Percentiles rank a stretch among this genome's conserved stretches.
Evolutionary conservation across 2,329 filamentous ascomycete genomes (phyloP).

Genomic region (Botryotinia calthae): DNA sequence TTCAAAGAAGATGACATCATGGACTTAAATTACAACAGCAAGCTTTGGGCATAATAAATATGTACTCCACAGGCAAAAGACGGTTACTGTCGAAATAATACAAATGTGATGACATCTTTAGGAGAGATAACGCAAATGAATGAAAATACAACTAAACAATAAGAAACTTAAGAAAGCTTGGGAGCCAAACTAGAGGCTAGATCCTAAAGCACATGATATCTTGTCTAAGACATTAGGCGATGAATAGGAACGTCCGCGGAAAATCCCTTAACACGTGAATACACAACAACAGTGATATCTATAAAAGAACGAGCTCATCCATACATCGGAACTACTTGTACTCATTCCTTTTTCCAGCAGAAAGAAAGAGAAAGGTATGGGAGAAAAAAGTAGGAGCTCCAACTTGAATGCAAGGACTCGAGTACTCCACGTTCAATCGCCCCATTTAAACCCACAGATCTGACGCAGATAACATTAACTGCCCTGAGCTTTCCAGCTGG

Average conservation of each 20-base stretch:
- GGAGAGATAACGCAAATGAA: neutral
- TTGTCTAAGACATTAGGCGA: neutral
- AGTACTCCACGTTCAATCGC: neutral
- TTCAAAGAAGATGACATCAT: neutral
- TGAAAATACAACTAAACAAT: neutral
- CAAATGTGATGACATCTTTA: neutral
- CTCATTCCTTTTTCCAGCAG: neutral
- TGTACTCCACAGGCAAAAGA: neutral
- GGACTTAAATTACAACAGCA: neutral
- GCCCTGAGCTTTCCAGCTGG: neutral
- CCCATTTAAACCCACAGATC: neutral
- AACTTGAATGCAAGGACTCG: neutral
- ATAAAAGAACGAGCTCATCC: neutral
- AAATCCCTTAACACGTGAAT: neutral
- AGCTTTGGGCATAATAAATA: neutral
- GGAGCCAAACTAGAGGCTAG: neutral
- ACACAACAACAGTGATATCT: neutral
- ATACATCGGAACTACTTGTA: neutral
- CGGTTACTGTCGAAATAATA: neutral
- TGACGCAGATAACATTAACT: neutral
- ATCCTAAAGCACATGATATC: neutral
- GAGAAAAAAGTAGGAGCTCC: neutral
- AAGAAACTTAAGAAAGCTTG: too few relatives aligned
- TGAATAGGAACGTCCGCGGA: neutral
- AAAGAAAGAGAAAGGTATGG: neutral